These are phyloP conservation scores for Tephrocybe sp. DNA, from an alignment of 768 basidiomycete genomes.

Conservation along the genomic window DNA sequence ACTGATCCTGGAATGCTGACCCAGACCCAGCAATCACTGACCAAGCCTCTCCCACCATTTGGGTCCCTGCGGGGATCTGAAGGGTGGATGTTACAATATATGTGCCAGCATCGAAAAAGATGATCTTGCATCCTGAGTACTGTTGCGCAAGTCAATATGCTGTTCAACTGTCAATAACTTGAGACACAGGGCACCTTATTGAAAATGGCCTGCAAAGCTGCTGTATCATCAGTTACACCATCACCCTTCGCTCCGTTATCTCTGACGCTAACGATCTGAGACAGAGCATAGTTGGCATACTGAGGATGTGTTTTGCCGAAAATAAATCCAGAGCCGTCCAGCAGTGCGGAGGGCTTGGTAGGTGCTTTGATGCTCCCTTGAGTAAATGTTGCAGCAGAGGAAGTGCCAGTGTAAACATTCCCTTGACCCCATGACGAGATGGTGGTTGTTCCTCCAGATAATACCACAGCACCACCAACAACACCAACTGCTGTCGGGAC, in stretches of 20 bases:
- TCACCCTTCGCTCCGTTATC: slow-evolving; percentile 71
- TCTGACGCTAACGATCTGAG: slow-evolving; percentile 70
- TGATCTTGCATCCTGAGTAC: slow-evolving; percentile 73
- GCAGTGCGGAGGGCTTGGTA: slow-evolving; percentile 52
- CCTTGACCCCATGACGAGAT: slow-evolving; percentile 50
- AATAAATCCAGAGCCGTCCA: slow-evolving; percentile 58
- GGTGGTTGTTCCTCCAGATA: slow-evolving; percentile 57
- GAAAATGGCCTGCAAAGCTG: slow-evolving; percentile 59
- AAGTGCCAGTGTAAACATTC: slow-evolving; percentile 46
- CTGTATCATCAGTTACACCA: slow-evolving; percentile 75
- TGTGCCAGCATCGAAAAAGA: slow-evolving; percentile 77
- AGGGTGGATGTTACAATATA: slow-evolving; percentile 54
- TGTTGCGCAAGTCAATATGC: slow-evolving; percentile 18
- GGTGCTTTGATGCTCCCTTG: slow-evolving; percentile 49
- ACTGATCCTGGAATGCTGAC: slow-evolving; percentile 39
- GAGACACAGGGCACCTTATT: slow-evolving; percentile 35
- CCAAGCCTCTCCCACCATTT: slow-evolving; percentile 61
- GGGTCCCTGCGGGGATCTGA: slow-evolving; percentile 53
- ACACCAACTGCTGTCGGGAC: slow-evolving; percentile 62
- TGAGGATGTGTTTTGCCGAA: slow-evolving; percentile 66
- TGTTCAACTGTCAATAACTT: too few species aligned
- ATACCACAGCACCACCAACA: slow-evolving; percentile 46
- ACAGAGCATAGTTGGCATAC: slow-evolving; percentile 56
- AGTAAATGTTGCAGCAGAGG: slow-evolving; percentile 38
- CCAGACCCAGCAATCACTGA: slow-evolving; percentile 52